These are phyloP conservation scores for Didymella pomorum DNA, from an alignment of 2,329 filamentous ascomycete genomes.

Conservation along the genomic window DNA sequence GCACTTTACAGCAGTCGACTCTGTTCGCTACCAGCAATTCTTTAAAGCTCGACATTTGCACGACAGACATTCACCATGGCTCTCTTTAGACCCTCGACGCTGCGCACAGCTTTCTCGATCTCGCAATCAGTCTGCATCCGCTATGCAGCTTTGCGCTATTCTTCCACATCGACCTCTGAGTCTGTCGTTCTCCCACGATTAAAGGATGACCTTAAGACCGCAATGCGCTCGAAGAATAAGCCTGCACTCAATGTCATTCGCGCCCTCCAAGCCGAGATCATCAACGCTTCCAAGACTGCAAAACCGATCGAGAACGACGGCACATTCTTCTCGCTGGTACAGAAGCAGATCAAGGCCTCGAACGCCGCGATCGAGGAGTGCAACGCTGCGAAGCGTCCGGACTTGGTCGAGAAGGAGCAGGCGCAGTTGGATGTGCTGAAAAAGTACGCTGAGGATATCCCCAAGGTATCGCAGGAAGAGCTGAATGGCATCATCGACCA, in stretches of 20 bases:
- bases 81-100: constrained; percentile 33
- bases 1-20: not conserved
- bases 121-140: constrained; percentile 32
- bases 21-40: not conserved
- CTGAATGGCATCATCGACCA: constrained; percentile 62
- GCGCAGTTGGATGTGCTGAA: constrained; percentile 70
- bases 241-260: constrained; percentile 74
- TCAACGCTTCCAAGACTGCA: constrained; percentile 77
- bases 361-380: constrained; percentile 71
- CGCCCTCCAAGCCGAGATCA: constrained; percentile 71
- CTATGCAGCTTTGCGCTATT: constrained; percentile 30
- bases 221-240: constrained; percentile 59
- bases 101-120: constrained; percentile 25
- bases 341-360: constrained; percentile 67
- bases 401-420: constrained; percentile 75
- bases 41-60: not conserved
- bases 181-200: constrained; percentile 53
- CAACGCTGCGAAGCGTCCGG: constrained; percentile 67
- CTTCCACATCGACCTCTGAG: constrained; percentile 29
- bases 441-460: constrained; percentile 68
- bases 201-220: constrained; percentile 56
- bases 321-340: constrained; percentile 72
- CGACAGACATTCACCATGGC: constrained; percentile 32
- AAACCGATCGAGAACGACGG: constrained; percentile 74
- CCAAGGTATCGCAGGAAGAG: constrained; percentile 66